These are phyloP conservation scores for Escallonia herrerae DNA, from an alignment of 129 eudicot species.

Conservation along the genomic window DNA sequence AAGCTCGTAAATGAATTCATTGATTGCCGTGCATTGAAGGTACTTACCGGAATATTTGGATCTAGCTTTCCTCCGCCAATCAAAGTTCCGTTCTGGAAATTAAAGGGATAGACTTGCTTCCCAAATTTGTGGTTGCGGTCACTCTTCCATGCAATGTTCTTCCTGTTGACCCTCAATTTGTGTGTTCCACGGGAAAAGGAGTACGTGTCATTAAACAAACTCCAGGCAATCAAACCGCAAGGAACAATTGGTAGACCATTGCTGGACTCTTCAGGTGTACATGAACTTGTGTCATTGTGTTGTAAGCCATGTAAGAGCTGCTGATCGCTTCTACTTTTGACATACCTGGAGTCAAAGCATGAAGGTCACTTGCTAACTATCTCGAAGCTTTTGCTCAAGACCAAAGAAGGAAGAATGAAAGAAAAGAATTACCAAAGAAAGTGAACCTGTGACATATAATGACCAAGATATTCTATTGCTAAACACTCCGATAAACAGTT, in stretches of 20 bases:
- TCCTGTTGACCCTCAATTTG: conserved; percentile 48
- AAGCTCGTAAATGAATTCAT: too few relatives aligned
- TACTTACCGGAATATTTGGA: conserved; percentile 65
- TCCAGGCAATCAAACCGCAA: conserved; percentile 93
- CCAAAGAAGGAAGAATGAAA: too few relatives aligned
- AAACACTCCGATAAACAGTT: too few relatives aligned
- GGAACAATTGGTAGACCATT: conserved; percentile 80
- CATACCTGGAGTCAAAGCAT: conserved; percentile 46
- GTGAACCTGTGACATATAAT: too few relatives aligned
- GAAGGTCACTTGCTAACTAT: neutral
- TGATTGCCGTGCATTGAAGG: too few relatives aligned
- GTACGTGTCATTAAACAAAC: conserved; percentile 79
- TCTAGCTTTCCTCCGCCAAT: conserved; percentile 84
- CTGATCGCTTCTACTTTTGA: conserved; percentile 69
- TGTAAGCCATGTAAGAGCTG: conserved; percentile 66
- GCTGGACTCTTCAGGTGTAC: conserved; percentile 51
- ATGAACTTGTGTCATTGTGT: conserved; percentile 53
- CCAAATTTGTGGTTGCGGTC: conserved; percentile 81
- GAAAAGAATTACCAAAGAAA: too few relatives aligned
- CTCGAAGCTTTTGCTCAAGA: too few relatives aligned
- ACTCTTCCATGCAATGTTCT: conserved; percentile 86
- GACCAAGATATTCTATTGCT: too few relatives aligned
- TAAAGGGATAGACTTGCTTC: conserved; percentile 62
- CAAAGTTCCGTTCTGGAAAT: conserved; percentile 77
- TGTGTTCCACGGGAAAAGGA: conserved; percentile 54